Base-by-base conservation (phyloP, 306 rosid genomes). In the Prunus armeniaca region DNA sequence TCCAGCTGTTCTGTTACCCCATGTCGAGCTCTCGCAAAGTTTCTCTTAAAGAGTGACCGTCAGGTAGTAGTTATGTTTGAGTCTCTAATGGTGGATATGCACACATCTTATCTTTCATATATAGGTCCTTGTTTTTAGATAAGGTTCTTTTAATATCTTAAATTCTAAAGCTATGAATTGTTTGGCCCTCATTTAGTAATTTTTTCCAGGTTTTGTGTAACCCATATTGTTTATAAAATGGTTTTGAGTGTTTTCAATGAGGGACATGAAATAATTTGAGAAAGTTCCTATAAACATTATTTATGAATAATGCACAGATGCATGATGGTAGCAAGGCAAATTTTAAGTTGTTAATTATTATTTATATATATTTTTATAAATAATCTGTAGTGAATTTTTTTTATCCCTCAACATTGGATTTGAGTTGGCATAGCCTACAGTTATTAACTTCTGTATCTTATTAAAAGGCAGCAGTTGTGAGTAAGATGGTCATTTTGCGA, bases 41-140 rank as follows among this genome's bases (percentile, higher is more conserved):
- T 72, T 75, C 95, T 94, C 69, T 82, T 94, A 65, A 94, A 94
- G 86, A 83, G 80, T 85, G 98, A 94, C 80, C 83, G 98, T 28
- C 93, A 90, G 95, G 98, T 94, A 87, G 41, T 77, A 72, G 68
- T 60, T 74, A n/a, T 58, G 12, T 50, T 79, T 24, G 34, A 78
- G 11, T 38, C 45, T 24, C 34, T 47, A 62, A 6, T 45, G 32
- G 17, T 24, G 30, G 46, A 62, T 32, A 22, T 41, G 34, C n/a
- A 20, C 54, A 19, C 24, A 28, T 18, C 1, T 24, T 60, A 25
- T 22, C 25, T 61, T 45, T 51, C 18, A 43, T 30, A 27, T 43
- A 54, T 19, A 9, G 67, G 19, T 19, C 7, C 9, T 11, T 73
- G 43, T 41, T 66, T 60, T 74, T 41, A n/a, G 18, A 55, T 65